Evolutionary conservation across 106 monocot species (phyloP).

Genomic region (Phalaenopsis equestris): DNA sequence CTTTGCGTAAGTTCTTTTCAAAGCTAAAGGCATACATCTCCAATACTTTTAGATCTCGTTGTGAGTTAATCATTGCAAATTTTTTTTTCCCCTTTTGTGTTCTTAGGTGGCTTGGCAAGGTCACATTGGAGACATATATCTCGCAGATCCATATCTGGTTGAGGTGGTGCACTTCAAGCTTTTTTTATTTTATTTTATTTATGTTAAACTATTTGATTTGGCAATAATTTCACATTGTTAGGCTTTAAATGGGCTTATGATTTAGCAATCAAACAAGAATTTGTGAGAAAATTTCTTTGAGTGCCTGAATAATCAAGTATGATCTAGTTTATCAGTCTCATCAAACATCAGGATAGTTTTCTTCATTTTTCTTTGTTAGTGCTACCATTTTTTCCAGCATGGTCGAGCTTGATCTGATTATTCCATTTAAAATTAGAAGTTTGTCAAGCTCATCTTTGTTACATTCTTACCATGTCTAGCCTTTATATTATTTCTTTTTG

Average conservation of each 20-base stretch:
- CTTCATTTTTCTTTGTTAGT: not conserved
- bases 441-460: not conserved
- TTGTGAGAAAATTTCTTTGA: not conserved
- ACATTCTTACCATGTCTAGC: not conserved
- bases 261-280: not conserved
- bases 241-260: not conserved
- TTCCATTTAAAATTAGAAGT: not conserved
- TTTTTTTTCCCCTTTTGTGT: not conserved
- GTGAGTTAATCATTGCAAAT: not conserved
- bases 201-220: not conserved
- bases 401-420: not conserved
- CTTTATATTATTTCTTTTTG: not conserved
- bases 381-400: not conserved
- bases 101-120: conserved; percentile 61
- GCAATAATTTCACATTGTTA: not conserved
- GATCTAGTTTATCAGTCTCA: not conserved
- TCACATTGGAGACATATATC: conserved; percentile 67
- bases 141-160: conserved; percentile 64
- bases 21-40: not conserved
- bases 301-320: not conserved
- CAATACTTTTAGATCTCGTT: not conserved
- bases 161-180: conserved; percentile 16
- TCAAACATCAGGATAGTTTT: not conserved
- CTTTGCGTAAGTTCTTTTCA: conserved; percentile 61
- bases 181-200: not conserved